Percentiles rank a stretch among this genome's conserved stretches.
Conservation (phyloP, 371 early-diverging fungal genomes). For the Umbelopsis sp. region DNA sequence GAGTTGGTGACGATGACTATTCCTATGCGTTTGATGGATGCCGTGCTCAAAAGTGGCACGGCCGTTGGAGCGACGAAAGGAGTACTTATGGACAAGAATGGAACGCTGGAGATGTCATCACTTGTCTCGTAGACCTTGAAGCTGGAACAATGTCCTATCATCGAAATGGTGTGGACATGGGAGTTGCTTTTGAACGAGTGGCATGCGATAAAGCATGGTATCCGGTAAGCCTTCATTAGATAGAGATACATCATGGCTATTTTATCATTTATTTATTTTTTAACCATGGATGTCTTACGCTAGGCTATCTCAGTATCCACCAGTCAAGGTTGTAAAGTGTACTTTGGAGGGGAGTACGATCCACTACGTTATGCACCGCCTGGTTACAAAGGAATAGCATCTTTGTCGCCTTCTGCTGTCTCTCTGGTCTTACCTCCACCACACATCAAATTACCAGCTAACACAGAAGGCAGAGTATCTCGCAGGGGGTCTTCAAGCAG, state of each 20-base stretch:
- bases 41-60: slow-evolving; percentile 75
- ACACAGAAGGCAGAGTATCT: slow-evolving; percentile 23
- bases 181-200: slow-evolving; percentile 68
- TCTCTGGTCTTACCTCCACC: slow-evolving; percentile 4
- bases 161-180: slow-evolving; percentile 66
- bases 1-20: slow-evolving; percentile 70
- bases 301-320: slow-evolving; percentile 47
- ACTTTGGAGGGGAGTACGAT: slow-evolving; percentile 46
- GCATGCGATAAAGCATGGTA: slow-evolving; percentile 52
- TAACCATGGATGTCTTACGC: neutral
- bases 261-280: neutral
- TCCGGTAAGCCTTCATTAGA: slow-evolving; percentile 33
- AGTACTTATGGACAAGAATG: slow-evolving; percentile 64
- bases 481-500: slow-evolving; percentile 21
- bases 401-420: slow-evolving; percentile 21
- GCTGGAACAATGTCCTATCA: slow-evolving; percentile 56
- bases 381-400: slow-evolving; percentile 32
- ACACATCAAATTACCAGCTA: neutral
- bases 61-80: slow-evolving; percentile 25
- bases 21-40: slow-evolving; percentile 78
- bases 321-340: slow-evolving; percentile 44
- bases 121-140: slow-evolving; percentile 66
- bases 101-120: slow-evolving; percentile 64
- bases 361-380: slow-evolving; percentile 34
- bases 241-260: too few species aligned